Evolutionary conservation across 2,329 filamentous ascomycete genomes (phyloP), one percentile per base, ranked within the genome.

Genomic region (Sporothrix mexicana): DNA sequence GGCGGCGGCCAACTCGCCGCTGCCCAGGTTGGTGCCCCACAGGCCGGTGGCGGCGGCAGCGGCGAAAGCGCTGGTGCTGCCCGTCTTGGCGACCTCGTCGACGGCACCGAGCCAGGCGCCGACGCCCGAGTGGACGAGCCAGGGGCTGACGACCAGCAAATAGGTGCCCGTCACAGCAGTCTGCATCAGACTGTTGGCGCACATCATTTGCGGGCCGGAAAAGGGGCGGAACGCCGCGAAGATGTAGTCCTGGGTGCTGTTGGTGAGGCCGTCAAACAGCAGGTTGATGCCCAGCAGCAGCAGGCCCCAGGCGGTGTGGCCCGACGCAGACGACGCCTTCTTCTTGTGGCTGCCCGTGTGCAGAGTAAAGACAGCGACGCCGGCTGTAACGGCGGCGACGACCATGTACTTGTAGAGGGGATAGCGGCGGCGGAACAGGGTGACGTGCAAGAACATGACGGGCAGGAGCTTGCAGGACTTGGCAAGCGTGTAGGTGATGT

Each of bases 381-480:
- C 96, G 8, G 92, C 87, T 0, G 96, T 99, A 13, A 99, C 96
- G 75, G 95, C 90, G 3, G 92, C 88, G 7, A 99, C 94, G 73
- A 99, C 96, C 57, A 93, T 87, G 84, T 99, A 99, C 84, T 99
- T 99, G 86, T 97, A 97, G 62, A 97, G 85, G 0, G 96, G 95
- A 82, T 98, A 99, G 66, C 91, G 87, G 79, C 92, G 92, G 74
- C 92, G 91, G 85, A 98, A 99, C 64, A 99, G 83, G 61, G 94
- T 95, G 79, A 98, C 89, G 84, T 99, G 95, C 55, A 99, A 88
- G 79, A 96, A 91, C 96, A 99, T 98, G 79, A 99, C 96, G 2
- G 96, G 96, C n/a, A 99, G 90, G 23, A 99, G 88, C 85, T 99
- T 99, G 91, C 96, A 99, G 78, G 92, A 95, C 84, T 99, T 98